These are phyloP conservation scores for Litchi chinensis DNA, from an alignment of 345 rosid genomes.

Conservation along the genomic window DNA sequence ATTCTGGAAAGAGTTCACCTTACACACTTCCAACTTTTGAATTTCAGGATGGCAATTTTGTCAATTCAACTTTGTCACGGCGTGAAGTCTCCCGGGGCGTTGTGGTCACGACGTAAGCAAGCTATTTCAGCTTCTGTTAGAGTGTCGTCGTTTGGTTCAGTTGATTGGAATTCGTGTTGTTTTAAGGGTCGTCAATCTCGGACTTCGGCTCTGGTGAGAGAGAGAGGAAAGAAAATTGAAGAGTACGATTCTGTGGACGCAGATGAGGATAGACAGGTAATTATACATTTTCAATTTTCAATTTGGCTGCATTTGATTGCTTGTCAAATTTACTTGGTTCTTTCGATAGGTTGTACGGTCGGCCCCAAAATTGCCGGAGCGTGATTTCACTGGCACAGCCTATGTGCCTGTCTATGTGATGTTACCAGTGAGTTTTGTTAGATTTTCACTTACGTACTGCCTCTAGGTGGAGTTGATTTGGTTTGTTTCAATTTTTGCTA, in stretches of 20 bases:
- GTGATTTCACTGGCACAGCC: constrained; percentile 79
- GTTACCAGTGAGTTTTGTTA: constrained; percentile 67
- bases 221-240: constrained; percentile 24
- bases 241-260: constrained; percentile 6
- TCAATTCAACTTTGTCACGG: constrained; percentile 25
- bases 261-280: constrained; percentile 36
- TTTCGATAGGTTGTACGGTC: constrained; percentile 32
- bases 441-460: background rate
- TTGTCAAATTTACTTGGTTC: background rate
- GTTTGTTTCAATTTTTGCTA: background rate
- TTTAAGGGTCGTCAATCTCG: constrained; percentile 17
- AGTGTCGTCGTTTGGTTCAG: constrained; percentile 9
- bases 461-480: background rate
- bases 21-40: background rate
- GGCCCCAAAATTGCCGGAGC: constrained; percentile 46
- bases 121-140: constrained; percentile 22
- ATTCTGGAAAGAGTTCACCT: background rate
- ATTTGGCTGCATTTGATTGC: background rate
- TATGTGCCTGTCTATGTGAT: constrained; percentile 90
- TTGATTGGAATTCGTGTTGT: constrained; percentile 20
- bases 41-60: constrained; percentile 33
- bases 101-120: background rate
- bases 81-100: constrained; percentile 22
- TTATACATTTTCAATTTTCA: background rate
- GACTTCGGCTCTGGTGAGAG: constrained; percentile 24